These are phyloP conservation scores for Ulota crispa DNA, from an alignment of 225 moss, liverwort and hornwort species.

Conservation along the genomic window DNA sequence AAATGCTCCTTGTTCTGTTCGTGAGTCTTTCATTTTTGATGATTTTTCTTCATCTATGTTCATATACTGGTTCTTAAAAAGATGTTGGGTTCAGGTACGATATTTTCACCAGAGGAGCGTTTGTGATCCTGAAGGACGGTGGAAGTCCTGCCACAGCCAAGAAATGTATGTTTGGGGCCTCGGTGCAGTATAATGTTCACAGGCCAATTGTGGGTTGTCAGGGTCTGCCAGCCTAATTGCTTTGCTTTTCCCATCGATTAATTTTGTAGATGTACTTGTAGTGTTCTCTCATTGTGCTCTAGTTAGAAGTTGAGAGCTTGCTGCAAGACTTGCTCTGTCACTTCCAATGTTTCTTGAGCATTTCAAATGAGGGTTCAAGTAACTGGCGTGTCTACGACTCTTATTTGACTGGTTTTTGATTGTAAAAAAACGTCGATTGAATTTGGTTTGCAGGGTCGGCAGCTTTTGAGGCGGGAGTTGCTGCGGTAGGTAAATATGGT, in stretches of 20 bases:
- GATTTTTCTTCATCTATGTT: not conserved
- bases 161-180: conserved; percentile 57
- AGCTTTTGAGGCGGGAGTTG: conserved; percentile 74
- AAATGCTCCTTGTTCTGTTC: not conserved
- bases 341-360: conserved; percentile 1
- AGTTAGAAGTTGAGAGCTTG: conserved; percentile 14
- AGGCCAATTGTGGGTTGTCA: conserved; percentile 1
- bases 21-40: not conserved
- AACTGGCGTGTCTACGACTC: not conserved
- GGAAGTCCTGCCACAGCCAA: conserved; percentile 52
- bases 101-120: conserved; percentile 82
- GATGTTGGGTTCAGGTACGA: conserved; percentile 64
- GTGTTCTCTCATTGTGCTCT: not conserved
- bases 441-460: conserved; percentile 63
- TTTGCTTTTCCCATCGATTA: not conserved
- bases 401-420: conserved; percentile 1
- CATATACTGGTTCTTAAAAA: not conserved
- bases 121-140: conserved; percentile 60
- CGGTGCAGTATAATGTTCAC: not conserved
- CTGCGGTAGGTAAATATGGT: conserved; percentile 79
- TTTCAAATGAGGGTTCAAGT: not conserved
- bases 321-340: conserved; percentile 11
- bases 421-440: not conserved
- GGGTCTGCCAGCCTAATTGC: conserved; percentile 6
- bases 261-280: not conserved